Base-by-base conservation (phyloP, 2,329 filamentous ascomycete species). In the Periconia macrospinosa region DNA sequence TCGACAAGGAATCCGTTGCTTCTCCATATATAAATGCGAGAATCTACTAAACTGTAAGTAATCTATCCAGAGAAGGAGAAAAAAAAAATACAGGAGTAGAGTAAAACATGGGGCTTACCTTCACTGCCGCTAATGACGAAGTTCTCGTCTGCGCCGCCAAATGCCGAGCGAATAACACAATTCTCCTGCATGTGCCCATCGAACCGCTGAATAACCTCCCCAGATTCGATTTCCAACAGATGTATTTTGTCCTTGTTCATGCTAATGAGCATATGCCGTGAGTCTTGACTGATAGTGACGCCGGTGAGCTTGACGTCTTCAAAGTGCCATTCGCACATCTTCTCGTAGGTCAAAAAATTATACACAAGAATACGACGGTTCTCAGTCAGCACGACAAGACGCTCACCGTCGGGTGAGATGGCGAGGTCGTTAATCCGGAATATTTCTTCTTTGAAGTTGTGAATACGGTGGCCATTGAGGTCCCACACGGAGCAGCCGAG, bases 101-200 rank as follows among this genome's bases (percentile, higher is more conserved):
- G 30, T 7, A 33, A 33, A 13, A 7, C n/a, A 18, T 35, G 44
- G 44, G 33, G 33, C 79, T 66, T 77, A 92, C 91, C 89, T 82
- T 97, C 92, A 66, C 92, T 96, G 11, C 94, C 94, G 66, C 90
- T 93, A 27, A 95, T 81, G 10, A 97, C 88, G 72, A 97, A 97
- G 70, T 88, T 92, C 76, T 97, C 92, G 54, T 90, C 88, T 1
- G 93, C 92, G 30, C 94, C 94, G 17, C 94, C 94, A 74, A 97
- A 94, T 0, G 82, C 79, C 65, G 87, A 90, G 47, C 93, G 83
- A 54, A 99, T 95, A 51, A 97, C 83, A 68, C 80, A 96, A 1
- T 88, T 78, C 50, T 86, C 87, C 57, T 92, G 90, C 42, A 81
- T 83, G 57, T 92, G 89, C 0, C 91, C 92, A 15, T 84, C 79